Conservation (phyloP, 129 eudicot species). For the Rutidosis leptorrhynchoides region DNA sequence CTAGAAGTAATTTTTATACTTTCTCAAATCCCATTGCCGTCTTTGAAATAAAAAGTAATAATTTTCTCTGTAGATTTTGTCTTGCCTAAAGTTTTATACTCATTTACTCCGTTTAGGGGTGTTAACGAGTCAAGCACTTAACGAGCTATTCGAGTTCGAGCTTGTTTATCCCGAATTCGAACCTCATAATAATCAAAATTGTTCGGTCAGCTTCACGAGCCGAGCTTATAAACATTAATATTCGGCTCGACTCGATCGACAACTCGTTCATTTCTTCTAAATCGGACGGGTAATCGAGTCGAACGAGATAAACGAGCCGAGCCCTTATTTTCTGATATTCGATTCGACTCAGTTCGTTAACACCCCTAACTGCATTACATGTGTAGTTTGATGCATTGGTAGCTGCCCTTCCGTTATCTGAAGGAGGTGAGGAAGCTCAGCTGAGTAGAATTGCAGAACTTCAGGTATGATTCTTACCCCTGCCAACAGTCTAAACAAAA, state of each 20-base stretch:
- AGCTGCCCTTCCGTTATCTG: constrained; percentile 65
- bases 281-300: too few relatives aligned
- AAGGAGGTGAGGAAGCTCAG: constrained; percentile 89
- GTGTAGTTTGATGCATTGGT: constrained; percentile 72
- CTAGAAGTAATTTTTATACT: background rate
- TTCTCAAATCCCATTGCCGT: background rate
- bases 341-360: too few relatives aligned
- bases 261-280: too few relatives aligned
- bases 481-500: background rate
- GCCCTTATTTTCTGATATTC: background rate
- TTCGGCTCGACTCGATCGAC: too few relatives aligned
- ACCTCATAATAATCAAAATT: too few relatives aligned
- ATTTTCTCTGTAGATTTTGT: background rate
- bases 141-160: too few relatives aligned
- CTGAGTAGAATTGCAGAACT: constrained; percentile 75
- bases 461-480: constrained; percentile 43
- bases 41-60: constrained; percentile 10
- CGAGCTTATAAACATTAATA: too few relatives aligned
- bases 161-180: too few relatives aligned
- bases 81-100: background rate
- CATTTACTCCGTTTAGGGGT: too few relatives aligned
- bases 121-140: too few relatives aligned
- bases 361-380: constrained; percentile 15
- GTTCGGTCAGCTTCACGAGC: too few relatives aligned
- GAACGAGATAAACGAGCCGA: too few relatives aligned